A percentile compares a stretch with the other conserved stretches of the same genome.
phyloP scores from a whole-genome alignment of 2,329 filamentous ascomycete genomes.

The Falciphora oryzae region DNA sequence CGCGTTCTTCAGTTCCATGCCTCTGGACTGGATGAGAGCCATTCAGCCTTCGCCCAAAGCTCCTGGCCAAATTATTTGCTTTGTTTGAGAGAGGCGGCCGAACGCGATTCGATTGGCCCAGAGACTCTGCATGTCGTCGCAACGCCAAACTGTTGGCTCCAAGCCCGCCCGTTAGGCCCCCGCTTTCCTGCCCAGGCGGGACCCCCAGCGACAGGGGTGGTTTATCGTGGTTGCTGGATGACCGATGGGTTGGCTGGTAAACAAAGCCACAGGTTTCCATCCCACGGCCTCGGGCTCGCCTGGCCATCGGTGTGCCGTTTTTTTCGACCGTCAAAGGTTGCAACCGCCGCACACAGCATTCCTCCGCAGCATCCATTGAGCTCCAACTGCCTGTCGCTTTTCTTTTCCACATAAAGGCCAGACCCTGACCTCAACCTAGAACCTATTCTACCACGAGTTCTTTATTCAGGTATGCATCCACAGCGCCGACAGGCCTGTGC shows the following conservation, averaged over 20 bases:
- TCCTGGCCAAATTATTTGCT: conserved; percentile 3
- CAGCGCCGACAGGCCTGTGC: background rate
- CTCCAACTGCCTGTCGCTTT: conserved; percentile 4
- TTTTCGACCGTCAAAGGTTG: background rate
- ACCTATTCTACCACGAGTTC: background rate
- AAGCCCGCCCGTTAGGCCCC: too few relatives aligned
- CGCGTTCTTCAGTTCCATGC: too few relatives aligned
- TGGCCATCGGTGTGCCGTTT: background rate
- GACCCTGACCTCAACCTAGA: background rate
- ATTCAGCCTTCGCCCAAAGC: background rate
- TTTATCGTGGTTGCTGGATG: conserved; percentile 5
- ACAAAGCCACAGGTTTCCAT: background rate
- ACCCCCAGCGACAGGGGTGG: background rate
- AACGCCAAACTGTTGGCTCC: background rate
- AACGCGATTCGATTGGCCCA: conserved; percentile 6
- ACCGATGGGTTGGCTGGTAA: conserved; percentile 4
- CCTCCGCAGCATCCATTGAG: background rate
- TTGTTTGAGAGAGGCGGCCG: conserved; percentile 2
- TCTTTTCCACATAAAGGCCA: background rate
- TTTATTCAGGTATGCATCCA: background rate
- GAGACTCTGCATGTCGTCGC: background rate
- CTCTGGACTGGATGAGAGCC: too few relatives aligned
- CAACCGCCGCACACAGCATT: background rate
- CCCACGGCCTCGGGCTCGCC: background rate
- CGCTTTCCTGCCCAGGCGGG: background rate